phyloP scores from a whole-genome alignment of 805 yeast species.

The Lachancea fermentati region DNA sequence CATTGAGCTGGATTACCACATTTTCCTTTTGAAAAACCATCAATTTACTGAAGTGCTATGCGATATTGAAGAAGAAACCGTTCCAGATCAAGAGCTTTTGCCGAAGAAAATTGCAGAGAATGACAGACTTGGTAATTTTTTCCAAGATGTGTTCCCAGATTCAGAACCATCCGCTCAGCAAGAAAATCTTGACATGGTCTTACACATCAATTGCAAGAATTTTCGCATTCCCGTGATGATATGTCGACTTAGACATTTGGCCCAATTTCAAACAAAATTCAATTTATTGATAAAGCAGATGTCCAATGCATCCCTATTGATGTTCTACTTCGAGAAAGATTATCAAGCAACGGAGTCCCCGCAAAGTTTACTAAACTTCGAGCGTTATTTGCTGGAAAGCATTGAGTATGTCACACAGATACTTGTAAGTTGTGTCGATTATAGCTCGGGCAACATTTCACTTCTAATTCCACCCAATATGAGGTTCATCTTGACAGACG shows the following conservation, averaged over 20 bases:
- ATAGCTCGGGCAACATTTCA: slow-evolving; percentile 1
- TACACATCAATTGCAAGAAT: slow-evolving; percentile 4
- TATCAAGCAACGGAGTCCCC: background rate
- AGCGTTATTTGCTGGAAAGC: slow-evolving; percentile 6
- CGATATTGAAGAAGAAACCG: slow-evolving; percentile 3
- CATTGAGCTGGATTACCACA: slow-evolving; percentile 9
- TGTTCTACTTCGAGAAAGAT: slow-evolving; percentile 9
- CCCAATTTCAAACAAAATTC: slow-evolving; percentile 4
- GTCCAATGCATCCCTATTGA: slow-evolving; percentile 9
- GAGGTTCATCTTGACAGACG: slow-evolving; percentile 1
- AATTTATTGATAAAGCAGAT: slow-evolving; percentile 6
- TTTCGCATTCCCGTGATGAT: slow-evolving; percentile 6
- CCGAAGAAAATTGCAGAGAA: slow-evolving; percentile 7
- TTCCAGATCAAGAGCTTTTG: slow-evolving; percentile 6
- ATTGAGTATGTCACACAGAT: slow-evolving; percentile 2
- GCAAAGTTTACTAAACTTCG: slow-evolving; percentile 2
- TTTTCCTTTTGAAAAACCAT: slow-evolving; percentile 9
- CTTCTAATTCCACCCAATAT: background rate
- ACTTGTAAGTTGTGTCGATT: slow-evolving; percentile 1
- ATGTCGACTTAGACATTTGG: slow-evolving; percentile 4
- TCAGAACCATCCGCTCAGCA: slow-evolving; percentile 1
- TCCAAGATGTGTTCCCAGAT: slow-evolving; percentile 5
- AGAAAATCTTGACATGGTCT: slow-evolving; percentile 2
- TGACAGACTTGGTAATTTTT: slow-evolving; percentile 5
- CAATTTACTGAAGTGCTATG: slow-evolving; percentile 8